These are phyloP conservation scores for Fusarium bulbicola DNA, from an alignment of 2,329 filamentous ascomycete species.

Conservation along the genomic window DNA sequence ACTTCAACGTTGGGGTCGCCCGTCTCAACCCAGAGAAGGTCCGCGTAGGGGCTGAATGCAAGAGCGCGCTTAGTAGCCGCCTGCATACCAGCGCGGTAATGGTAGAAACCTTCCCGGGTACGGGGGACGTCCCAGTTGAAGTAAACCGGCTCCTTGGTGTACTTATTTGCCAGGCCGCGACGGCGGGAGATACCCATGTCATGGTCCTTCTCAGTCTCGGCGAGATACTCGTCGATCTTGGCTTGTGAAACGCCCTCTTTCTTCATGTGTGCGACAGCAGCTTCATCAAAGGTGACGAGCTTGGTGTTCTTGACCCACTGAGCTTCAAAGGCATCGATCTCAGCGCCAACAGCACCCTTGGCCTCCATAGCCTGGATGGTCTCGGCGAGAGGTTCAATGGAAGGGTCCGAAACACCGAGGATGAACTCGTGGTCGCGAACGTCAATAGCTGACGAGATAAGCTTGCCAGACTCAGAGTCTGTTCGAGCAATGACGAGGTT, in stretches of 20 bases:
- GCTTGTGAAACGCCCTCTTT: constrained; percentile 69
- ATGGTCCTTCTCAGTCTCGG: constrained; percentile 68
- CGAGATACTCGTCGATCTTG: constrained; percentile 74
- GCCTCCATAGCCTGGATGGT: constrained; percentile 90
- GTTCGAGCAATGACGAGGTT: constrained; percentile 95
- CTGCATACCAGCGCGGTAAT: constrained; percentile 83
- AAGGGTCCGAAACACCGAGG: constrained; percentile 79
- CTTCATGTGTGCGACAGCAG: constrained; percentile 78
- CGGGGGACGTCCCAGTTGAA: constrained; percentile 94
- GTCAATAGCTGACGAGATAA: constrained; percentile 91
- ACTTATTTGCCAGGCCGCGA: constrained; percentile 73
- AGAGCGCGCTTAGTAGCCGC: constrained; percentile 94
- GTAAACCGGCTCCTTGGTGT: constrained; percentile 73
- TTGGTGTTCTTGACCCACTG: constrained; percentile 88
- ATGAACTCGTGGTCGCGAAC: constrained; percentile 97
- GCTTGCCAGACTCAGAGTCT: constrained; percentile 91
- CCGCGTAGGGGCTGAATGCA: constrained; percentile 90
- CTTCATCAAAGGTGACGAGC: constrained; percentile 92
- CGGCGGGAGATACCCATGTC: constrained; percentile 83
- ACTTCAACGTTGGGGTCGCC: constrained; percentile 86
- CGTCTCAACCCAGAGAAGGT: constrained; percentile 97
- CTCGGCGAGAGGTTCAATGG: constrained; percentile 84
- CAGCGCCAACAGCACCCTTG: constrained; percentile 76
- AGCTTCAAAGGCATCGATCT: constrained; percentile 88
- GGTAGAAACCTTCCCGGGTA: constrained; percentile 93